These are phyloP conservation scores for Conoideocrella luteorostrata DNA, from an alignment of 2,329 filamentous ascomycete genomes.

Conservation along the genomic window DNA sequence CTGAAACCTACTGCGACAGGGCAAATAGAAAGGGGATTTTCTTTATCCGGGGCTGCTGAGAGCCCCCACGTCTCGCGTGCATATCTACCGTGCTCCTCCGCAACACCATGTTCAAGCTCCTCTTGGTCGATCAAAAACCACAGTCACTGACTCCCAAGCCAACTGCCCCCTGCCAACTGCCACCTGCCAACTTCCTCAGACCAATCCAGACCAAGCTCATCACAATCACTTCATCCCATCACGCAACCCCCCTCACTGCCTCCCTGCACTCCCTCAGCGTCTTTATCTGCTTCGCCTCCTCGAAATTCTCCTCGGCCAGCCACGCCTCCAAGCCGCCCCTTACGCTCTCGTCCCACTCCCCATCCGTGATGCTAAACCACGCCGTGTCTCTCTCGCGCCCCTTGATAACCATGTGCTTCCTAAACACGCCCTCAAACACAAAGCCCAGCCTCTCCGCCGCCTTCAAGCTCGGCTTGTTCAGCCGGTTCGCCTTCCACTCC, in stretches of 20 bases:
- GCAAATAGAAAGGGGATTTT: too few relatives aligned
- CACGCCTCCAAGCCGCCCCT: slow-evolving; percentile 45
- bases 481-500: slow-evolving; percentile 58
- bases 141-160: too few relatives aligned
- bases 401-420: slow-evolving; percentile 55
- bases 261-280: slow-evolving; percentile 32
- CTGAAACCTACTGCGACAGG: too few relatives aligned
- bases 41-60: too few relatives aligned
- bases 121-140: too few relatives aligned
- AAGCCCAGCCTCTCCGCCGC: slow-evolving; percentile 55
- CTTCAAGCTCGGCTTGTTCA: slow-evolving; percentile 46
- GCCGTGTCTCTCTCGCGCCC: slow-evolving; percentile 51
- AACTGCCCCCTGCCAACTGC: too few relatives aligned
- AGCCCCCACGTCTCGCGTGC: too few relatives aligned
- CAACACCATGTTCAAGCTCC: too few relatives aligned
- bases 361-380: slow-evolving; percentile 53
- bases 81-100: too few relatives aligned
- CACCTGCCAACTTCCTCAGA: too few relatives aligned
- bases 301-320: slow-evolving; percentile 50
- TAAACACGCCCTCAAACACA: slow-evolving; percentile 51
- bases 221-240: too few relatives aligned
- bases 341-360: slow-evolving; percentile 45
- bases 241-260: neutral
- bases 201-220: too few relatives aligned
- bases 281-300: slow-evolving; percentile 44